Conservation (phyloP, 2,329 filamentous ascomycete genomes). For the Sporothrix mexicana region DNA sequence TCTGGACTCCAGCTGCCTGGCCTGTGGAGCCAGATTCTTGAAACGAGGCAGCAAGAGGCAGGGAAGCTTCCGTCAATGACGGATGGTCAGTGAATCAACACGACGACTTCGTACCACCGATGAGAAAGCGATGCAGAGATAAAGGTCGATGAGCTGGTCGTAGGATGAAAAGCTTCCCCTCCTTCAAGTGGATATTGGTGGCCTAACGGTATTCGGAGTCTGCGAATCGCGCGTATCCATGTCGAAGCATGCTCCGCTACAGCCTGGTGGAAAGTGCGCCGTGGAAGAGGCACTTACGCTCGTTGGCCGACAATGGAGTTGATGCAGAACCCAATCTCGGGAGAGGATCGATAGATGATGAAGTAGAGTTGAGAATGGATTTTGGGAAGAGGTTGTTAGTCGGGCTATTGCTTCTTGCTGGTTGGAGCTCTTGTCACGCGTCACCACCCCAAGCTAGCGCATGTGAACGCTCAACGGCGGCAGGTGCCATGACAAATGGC, state of each 20-base stretch:
- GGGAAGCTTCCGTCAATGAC: neutral
- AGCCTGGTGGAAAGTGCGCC: neutral
- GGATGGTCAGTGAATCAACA: neutral
- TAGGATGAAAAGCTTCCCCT: slow-evolving; percentile 10
- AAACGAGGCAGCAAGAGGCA: neutral
- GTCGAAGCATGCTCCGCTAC: slow-evolving; percentile 15
- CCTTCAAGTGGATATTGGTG: slow-evolving; percentile 30
- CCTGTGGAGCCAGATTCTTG: too few species aligned
- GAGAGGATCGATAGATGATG: neutral
- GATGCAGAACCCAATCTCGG: neutral
- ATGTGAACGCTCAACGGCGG: neutral
- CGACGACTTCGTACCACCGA: neutral
- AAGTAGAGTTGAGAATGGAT: neutral
- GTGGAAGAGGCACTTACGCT: neutral
- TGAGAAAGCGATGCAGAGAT: neutral
- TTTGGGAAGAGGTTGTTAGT: neutral
- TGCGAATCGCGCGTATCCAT: slow-evolving; percentile 27
- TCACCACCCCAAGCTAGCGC: slow-evolving; percentile 11
- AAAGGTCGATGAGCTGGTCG: neutral
- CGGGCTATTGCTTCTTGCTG: neutral
- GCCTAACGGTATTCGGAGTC: slow-evolving; percentile 18
- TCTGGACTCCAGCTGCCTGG: slow-evolving; percentile 7
- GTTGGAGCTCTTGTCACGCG: slow-evolving; percentile 26
- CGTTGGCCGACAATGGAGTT: neutral
- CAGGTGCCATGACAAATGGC: slow-evolving; percentile 16